A percentile compares a stretch with the other conserved stretches of the same genome.
Conservation (phyloP, 2,329 filamentous ascomycete genomes). For the Ophiocordyceps polyrhachis-furcata region DNA sequence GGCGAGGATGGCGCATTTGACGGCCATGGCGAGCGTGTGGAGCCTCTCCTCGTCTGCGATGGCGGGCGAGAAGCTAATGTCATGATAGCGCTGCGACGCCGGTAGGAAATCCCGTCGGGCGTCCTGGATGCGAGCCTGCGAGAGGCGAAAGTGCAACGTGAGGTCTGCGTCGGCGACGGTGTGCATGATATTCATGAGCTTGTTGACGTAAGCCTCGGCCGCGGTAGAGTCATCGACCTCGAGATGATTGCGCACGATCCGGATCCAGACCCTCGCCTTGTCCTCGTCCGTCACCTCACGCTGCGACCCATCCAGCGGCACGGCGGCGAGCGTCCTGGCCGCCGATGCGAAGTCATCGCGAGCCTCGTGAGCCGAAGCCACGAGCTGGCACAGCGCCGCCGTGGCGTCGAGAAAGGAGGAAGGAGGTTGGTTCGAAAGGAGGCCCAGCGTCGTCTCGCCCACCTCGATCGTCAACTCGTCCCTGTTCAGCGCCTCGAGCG, state of each 20-base stretch:
- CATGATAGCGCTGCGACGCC: conserved; percentile 74
- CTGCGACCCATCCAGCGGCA: conserved; percentile 78
- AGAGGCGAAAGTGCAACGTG: conserved; percentile 72
- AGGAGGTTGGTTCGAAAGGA: conserved; percentile 41
- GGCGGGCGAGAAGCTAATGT: conserved; percentile 56
- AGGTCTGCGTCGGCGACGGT: conserved; percentile 55
- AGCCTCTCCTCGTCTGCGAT: conserved; percentile 78
- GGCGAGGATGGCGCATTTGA: conserved; percentile 81
- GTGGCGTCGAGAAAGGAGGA: conserved; percentile 71
- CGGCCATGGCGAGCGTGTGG: conserved; percentile 67
- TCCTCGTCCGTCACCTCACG: conserved; percentile 66
- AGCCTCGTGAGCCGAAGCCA: conserved; percentile 67
- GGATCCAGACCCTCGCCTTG: conserved; percentile 74
- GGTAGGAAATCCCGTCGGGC: conserved; percentile 77
- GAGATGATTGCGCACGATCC: conserved; percentile 84
- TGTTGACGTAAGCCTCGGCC: conserved; percentile 79
- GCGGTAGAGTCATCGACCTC: conserved; percentile 80
- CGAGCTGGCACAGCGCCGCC: conserved; percentile 56
- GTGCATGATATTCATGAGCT: conserved; percentile 83
- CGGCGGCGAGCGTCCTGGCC: conserved; percentile 60
- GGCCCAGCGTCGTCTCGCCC: conserved; percentile 51
- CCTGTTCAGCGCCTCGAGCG: conserved; percentile 41
- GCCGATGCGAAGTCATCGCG: conserved; percentile 67
- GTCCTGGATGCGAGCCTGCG: conserved; percentile 83
- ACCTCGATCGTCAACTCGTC: conserved; percentile 55